A percentile compares a stretch with the other conserved stretches of the same genome.
Evolutionary conservation across 805 yeast genomes (phyloP).

Genomic region (Groenewaldozyma tartarivorans): DNA sequence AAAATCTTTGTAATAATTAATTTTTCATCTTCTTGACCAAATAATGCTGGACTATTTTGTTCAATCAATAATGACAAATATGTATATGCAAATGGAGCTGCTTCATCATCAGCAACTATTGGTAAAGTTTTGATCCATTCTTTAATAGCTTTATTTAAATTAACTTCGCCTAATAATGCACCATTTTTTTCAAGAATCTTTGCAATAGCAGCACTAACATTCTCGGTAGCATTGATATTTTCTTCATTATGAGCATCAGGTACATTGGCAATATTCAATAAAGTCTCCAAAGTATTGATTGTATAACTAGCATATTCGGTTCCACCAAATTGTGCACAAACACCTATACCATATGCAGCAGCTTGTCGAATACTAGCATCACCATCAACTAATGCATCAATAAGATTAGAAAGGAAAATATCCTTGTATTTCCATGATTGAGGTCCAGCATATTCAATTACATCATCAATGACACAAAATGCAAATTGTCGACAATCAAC

Average conservation of each 20-base stretch:
- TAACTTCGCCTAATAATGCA: slow-evolving; percentile 37
- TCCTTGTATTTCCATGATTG: slow-evolving; percentile 56
- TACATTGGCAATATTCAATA: slow-evolving; percentile 59
- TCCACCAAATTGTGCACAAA: slow-evolving; percentile 77
- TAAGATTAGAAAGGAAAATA: slow-evolving; percentile 51
- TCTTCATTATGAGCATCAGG: slow-evolving; percentile 85
- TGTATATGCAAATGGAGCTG: slow-evolving; percentile 75
- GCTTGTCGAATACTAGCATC: slow-evolving; percentile 70
- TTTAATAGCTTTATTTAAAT: slow-evolving; percentile 50
- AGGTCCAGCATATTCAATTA: slow-evolving; percentile 71
- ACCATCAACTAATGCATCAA: slow-evolving; percentile 43
- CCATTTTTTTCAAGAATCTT: slow-evolving; percentile 64
- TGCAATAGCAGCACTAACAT: slow-evolving; percentile 73
- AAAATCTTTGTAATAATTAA: slow-evolving; percentile 51
- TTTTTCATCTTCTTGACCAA: slow-evolving; percentile 23
- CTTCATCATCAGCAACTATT: slow-evolving; percentile 72
- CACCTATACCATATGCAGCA: slow-evolving; percentile 76
- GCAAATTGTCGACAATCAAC: slow-evolving; percentile 68
- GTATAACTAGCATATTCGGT: slow-evolving; percentile 50
- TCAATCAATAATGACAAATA: slow-evolving; percentile 67
- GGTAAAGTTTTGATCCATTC: slow-evolving; percentile 83
- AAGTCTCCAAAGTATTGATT: slow-evolving; percentile 60
- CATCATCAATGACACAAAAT: slow-evolving; percentile 67
- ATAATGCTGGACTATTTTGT: slow-evolving; percentile 43
- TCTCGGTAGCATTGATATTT: slow-evolving; percentile 79